Conservation (phyloP, 2,329 filamentous ascomycete genomes). For the Colletotrichum cereale region DNA sequence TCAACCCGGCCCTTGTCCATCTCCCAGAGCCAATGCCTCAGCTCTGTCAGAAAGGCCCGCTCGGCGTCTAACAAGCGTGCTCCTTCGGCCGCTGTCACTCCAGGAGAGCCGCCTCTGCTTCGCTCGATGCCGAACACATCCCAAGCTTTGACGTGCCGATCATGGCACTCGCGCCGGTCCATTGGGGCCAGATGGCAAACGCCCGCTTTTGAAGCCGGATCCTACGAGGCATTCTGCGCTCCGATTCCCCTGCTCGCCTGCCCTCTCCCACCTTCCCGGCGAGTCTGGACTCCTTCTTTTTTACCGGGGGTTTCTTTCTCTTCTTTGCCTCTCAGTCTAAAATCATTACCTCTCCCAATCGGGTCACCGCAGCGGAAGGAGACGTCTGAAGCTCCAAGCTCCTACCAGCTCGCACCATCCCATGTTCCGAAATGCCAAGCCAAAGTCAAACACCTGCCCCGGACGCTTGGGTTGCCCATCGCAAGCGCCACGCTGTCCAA, state of each 20-base stretch:
- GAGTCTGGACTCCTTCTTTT: background rate
- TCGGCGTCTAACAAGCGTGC: conserved; percentile 20
- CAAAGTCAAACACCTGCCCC: conserved; percentile 14
- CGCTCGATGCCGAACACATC: background rate
- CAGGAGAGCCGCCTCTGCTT: background rate
- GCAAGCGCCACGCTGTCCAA: conserved; percentile 3
- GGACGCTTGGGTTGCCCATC: conserved; percentile 1
- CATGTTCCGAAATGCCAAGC: background rate
- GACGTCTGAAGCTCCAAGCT: background rate
- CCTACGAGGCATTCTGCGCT: conserved; percentile 35
- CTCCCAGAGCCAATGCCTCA: conserved; percentile 4
- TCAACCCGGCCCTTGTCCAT: conserved; percentile 26
- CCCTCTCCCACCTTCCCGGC: background rate
- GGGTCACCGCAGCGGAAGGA: background rate
- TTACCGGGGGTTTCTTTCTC: too few relatives aligned
- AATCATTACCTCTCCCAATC: background rate
- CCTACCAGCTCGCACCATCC: background rate
- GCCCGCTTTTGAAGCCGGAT: conserved; percentile 20
- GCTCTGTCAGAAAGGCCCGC: conserved; percentile 24
- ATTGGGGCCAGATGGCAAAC: background rate
- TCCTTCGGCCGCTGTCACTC: background rate
- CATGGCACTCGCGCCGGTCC: conserved; percentile 6
- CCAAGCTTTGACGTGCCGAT: conserved; percentile 15
- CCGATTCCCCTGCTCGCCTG: background rate
- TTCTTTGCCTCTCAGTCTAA: background rate